Evolutionary conservation across 2,329 filamentous ascomycete genomes (phyloP), one percentile per base, ranked within the genome.

Genomic region (Aspergillus caelatus): DNA sequence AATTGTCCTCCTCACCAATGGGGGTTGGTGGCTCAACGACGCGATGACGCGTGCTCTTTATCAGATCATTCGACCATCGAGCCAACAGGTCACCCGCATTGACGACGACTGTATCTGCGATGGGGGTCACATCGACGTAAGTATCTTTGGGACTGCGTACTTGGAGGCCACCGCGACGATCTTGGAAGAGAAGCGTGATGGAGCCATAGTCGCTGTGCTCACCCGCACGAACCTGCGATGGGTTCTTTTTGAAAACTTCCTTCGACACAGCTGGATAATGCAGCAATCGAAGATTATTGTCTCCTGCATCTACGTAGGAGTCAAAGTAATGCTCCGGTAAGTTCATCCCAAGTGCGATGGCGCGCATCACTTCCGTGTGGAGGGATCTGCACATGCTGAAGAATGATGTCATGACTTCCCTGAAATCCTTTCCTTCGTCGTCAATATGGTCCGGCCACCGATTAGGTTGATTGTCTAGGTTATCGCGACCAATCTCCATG

Each of bases 11-110:
- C 16, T 69, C 84, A 3, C 75, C 76, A 9, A 79, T 80, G 3
- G 80, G 81, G 4, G 83, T 84, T 19, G 92, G 91, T 2, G 94
- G 94, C 79, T 97, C 91, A 6, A 97, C 91, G 0, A 97, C 94
- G 12, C 93, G 88, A 78, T 97, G 94, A 64, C 93, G 87, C 4
- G 94, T 97, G 74, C 91, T 94, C 80, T 91, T 93, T 80, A 97
- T 96, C 5, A 87, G 91, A 72, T 96, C 92, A 73, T 97, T 97
- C 67, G 91, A 92, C 94, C 93, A 97, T 58, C 93, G 84, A 1
- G 92, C 90, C 57, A 97, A 81, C 69, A 97, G 76, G 74, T 97
- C 94, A 1, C 93, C 94, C 0, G 93, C 93, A 72, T 97, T 97
- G 67, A 97, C 86, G 12, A 97, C 92, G 46, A 95, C 90, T 0